phyloP scores from a whole-genome alignment of 2,329 filamentous ascomycete species.

The Ciborinia camelliae region DNA sequence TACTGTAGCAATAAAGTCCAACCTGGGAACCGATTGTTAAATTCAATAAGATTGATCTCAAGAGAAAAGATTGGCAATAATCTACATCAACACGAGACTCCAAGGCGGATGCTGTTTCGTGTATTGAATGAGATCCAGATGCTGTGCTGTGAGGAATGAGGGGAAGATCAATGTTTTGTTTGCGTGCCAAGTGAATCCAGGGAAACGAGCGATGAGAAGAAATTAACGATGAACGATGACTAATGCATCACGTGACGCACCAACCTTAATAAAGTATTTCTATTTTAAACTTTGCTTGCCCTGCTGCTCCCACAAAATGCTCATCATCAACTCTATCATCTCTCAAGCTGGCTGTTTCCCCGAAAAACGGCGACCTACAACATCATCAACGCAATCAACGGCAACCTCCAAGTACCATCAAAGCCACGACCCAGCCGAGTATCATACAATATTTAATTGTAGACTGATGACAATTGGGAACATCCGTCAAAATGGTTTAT shows the following conservation, averaged over 20 bases:
- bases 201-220: too few species aligned
- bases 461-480: background rate
- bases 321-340: background rate
- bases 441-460: background rate
- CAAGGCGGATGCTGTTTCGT: background rate
- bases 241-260: background rate
- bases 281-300: background rate
- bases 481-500: conserved; percentile 45
- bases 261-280: too few species aligned
- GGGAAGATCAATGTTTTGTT: background rate
- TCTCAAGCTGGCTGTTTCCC: background rate
- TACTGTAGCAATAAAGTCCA: background rate
- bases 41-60: too few species aligned
- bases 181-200: too few species aligned
- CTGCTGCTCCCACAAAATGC: too few species aligned
- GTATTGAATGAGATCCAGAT: background rate
- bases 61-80: background rate
- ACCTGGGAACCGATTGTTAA: too few species aligned
- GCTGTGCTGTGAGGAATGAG: too few species aligned
- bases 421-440: conserved; percentile 5
- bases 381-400: conserved; percentile 20
- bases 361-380: conserved; percentile 17
- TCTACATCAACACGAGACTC: background rate
- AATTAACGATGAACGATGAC: too few species aligned
- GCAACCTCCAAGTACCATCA: conserved; percentile 15